Conservation (phyloP, 2,329 filamentous ascomycete species). For the Triangularia setosa region DNA sequence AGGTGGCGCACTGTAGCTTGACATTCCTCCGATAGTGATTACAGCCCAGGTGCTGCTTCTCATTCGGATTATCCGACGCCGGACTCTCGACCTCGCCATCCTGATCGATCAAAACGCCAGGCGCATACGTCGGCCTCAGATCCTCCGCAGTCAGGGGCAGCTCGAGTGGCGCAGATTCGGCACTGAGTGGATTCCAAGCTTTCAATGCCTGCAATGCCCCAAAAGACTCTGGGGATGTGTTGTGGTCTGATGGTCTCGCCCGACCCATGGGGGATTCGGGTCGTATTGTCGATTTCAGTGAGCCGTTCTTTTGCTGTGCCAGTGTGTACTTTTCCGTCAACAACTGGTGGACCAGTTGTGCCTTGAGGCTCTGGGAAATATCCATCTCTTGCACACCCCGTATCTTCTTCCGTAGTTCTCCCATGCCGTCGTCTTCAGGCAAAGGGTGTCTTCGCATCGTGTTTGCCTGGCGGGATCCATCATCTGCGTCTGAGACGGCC, state of each 20-base stretch:
- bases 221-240: slow-evolving; percentile 34
- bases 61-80: slow-evolving; percentile 32
- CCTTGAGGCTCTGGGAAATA: slow-evolving; percentile 60
- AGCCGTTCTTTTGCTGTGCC: slow-evolving; percentile 23
- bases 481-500: neutral
- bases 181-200: slow-evolving; percentile 51
- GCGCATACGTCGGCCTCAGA: slow-evolving; percentile 63
- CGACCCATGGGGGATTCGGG: slow-evolving; percentile 2
- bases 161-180: slow-evolving; percentile 37
- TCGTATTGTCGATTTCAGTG: neutral
- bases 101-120: slow-evolving; percentile 43
- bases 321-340: slow-evolving; percentile 65
- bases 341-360: slow-evolving; percentile 65
- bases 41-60: slow-evolving; percentile 64
- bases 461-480: slow-evolving; percentile 2
- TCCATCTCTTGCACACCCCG: slow-evolving; percentile 62
- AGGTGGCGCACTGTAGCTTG: slow-evolving; percentile 89
- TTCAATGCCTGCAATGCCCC: slow-evolving; percentile 49
- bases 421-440: slow-evolving; percentile 79
- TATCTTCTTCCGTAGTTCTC: slow-evolving; percentile 61
- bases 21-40: slow-evolving; percentile 93
- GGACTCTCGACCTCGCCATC: slow-evolving; percentile 44
- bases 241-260: slow-evolving; percentile 16
- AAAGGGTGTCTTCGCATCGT: slow-evolving; percentile 31
- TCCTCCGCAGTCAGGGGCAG: slow-evolving; percentile 58